These are phyloP conservation scores for Aspergillus aculeatus DNA, from an alignment of 2,329 filamentous ascomycete genomes.

Conservation along the genomic window DNA sequence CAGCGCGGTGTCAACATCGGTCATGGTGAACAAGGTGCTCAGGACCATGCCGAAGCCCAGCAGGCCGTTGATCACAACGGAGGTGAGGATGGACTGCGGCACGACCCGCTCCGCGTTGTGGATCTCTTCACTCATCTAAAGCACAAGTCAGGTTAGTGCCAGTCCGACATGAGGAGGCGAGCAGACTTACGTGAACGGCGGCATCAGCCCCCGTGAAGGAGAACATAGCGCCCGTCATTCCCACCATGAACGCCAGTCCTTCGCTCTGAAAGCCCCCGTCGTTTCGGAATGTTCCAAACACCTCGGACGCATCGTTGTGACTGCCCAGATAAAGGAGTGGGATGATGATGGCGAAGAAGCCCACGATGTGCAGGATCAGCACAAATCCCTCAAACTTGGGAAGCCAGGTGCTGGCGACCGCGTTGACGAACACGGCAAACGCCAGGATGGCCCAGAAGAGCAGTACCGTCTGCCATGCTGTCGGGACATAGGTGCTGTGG, in stretches of 20 bases:
- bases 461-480: not conserved
- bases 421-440: constrained; percentile 3
- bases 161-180: too few relatives aligned
- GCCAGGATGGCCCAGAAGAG: constrained; percentile 4
- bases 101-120: constrained; percentile 2
- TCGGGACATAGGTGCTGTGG: not conserved
- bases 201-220: constrained; percentile 1
- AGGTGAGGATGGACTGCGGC: constrained; percentile 3
- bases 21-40: constrained; percentile 5
- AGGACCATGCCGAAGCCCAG: constrained; percentile 4
- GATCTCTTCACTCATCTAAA: constrained; percentile 6
- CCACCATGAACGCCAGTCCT: constrained; percentile 1
- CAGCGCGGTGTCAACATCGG: not conserved
- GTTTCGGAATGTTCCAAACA: constrained; percentile 1
- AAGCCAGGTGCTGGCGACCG: not conserved
- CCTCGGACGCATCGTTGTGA: constrained; percentile 1
- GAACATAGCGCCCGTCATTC: constrained; percentile 3
- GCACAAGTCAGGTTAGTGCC: too few relatives aligned
- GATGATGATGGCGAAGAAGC: constrained; percentile 4
- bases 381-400: constrained; percentile 2
- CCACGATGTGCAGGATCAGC: not conserved
- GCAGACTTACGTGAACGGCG: not conserved
- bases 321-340: not conserved
- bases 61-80: constrained; percentile 1
- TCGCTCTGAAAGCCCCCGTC: not conserved